A percentile compares a stretch with the other conserved stretches of the same genome.
Evolutionary conservation across 768 basidiomycete species (phyloP).

Genomic region (Tylopilus cervinicoccineus): DNA sequence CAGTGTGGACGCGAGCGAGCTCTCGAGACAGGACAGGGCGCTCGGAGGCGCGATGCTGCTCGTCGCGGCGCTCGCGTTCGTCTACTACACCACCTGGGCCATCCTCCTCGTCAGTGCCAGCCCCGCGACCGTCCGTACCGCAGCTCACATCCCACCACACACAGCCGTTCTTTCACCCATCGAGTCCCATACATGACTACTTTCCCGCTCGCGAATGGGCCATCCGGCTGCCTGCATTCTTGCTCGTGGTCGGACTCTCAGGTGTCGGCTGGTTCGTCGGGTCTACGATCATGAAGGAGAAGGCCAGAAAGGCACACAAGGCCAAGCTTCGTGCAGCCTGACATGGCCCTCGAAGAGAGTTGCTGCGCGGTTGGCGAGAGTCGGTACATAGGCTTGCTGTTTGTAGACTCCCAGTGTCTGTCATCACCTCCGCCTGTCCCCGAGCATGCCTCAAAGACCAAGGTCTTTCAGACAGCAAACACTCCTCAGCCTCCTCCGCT

Average conservation of each 20-base stretch:
- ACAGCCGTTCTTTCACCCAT: constrained; percentile 78
- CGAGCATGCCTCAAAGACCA: constrained; percentile 6
- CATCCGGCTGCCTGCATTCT: constrained; percentile 76
- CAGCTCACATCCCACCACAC: constrained; percentile 7
- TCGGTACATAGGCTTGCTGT: not conserved
- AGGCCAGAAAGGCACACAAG: constrained; percentile 60
- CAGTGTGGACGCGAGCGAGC: constrained; percentile 1
- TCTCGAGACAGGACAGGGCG: constrained; percentile 64
- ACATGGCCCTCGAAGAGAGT: too few species aligned
- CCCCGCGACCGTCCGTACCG: not conserved
- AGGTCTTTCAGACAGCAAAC: constrained; percentile 39
- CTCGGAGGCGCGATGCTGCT: constrained; percentile 80
- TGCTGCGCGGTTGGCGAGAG: too few species aligned
- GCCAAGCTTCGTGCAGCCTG: constrained; percentile 60
- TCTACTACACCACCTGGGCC: constrained; percentile 92
- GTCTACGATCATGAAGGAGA: constrained; percentile 70
- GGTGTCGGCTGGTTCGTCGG: constrained; percentile 81
- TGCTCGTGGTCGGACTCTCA: constrained; percentile 77
- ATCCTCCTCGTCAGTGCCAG: constrained; percentile 67
- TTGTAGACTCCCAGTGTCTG: too few species aligned
- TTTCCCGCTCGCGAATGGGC: constrained; percentile 95
- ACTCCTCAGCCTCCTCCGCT: constrained; percentile 33
- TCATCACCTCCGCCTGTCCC: not conserved
- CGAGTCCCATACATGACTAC: constrained; percentile 67
- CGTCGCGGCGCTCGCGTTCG: constrained; percentile 69